A percentile compares a stretch with the other conserved stretches of the same genome.
Evolutionary conservation across 2,329 filamentous ascomycete species (phyloP).

Genomic region (Myriosclerotinia scirpicola): DNA sequence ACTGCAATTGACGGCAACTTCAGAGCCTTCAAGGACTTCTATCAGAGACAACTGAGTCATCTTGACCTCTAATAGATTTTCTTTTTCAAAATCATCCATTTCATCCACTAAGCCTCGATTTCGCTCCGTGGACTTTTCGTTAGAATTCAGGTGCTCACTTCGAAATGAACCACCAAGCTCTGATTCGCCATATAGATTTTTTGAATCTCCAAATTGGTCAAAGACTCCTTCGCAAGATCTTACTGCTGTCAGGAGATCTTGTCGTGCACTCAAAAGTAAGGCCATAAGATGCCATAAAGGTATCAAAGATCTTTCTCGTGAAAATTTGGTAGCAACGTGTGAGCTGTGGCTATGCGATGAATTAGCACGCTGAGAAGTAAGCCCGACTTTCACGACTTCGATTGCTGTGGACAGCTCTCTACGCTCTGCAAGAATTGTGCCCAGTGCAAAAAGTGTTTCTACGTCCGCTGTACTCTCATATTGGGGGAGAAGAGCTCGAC

Average conservation of each 20-base stretch:
- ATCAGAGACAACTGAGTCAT: conserved; percentile 88
- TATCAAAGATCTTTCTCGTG: conserved; percentile 63
- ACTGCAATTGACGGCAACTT: conserved; percentile 83
- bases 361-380: conserved; percentile 56
- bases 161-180: conserved; percentile 52
- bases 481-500: conserved; percentile 68
- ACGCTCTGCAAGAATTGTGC: conserved; percentile 83
- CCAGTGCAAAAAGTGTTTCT: conserved; percentile 77
- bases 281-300: conserved; percentile 90
- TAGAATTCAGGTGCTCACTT: conserved; percentile 64
- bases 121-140: conserved; percentile 39
- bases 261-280: conserved; percentile 78
- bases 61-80: conserved; percentile 86
- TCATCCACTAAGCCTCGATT: conserved; percentile 65
- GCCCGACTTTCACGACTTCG: conserved; percentile 74
- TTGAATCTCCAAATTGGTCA: conserved; percentile 77
- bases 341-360: conserved; percentile 33
- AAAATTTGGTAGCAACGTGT: conserved; percentile 44
- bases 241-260: conserved; percentile 78
- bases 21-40: conserved; percentile 79
- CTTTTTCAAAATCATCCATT: conserved; percentile 82
- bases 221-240: conserved; percentile 88
- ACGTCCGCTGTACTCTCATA: conserved; percentile 66
- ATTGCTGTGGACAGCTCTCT: conserved; percentile 79
- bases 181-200: conserved; percentile 66